Conservation (phyloP, 1,284 basidiomycete species). For the Chiua sp. region DNA sequence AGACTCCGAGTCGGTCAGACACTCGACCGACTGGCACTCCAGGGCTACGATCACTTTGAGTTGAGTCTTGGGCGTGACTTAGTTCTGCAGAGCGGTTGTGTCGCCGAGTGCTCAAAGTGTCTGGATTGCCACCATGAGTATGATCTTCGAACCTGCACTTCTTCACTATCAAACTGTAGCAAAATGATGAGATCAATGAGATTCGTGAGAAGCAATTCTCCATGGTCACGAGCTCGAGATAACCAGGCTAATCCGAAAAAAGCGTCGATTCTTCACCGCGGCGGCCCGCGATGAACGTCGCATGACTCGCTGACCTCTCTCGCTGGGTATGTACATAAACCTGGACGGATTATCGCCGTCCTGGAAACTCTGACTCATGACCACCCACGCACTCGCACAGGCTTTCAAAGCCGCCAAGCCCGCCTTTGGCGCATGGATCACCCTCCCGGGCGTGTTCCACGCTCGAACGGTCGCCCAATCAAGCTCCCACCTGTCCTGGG, state of each 20-base stretch:
- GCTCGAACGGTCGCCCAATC: slow-evolving; percentile 61
- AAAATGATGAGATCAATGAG: too few relatives aligned
- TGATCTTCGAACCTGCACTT: too few relatives aligned
- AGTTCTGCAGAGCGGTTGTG: too few relatives aligned
- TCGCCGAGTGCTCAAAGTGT: too few relatives aligned
- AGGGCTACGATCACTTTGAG: too few relatives aligned
- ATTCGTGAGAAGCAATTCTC: too few relatives aligned
- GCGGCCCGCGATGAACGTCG: slow-evolving; percentile 13
- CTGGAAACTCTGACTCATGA: slow-evolving; percentile 30
- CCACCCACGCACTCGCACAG: slow-evolving; percentile 51
- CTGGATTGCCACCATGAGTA: too few relatives aligned
- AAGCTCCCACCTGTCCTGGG: slow-evolving; percentile 62
- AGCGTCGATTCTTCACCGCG: background rate
- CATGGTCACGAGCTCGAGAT: background rate
- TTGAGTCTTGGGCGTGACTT: too few relatives aligned
- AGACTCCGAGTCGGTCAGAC: too few relatives aligned
- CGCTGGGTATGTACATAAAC: slow-evolving; percentile 12
- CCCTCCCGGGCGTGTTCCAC: slow-evolving; percentile 56
- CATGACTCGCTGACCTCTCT: slow-evolving; percentile 10
- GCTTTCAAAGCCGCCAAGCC: slow-evolving; percentile 54
- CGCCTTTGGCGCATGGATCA: slow-evolving; percentile 79
- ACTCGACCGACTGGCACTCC: too few relatives aligned
- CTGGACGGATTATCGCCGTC: background rate
- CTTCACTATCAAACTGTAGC: too few relatives aligned
- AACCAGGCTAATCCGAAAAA: slow-evolving; percentile 13